Evolutionary conservation across 306 rosid genomes (phyloP).

Genomic region (Amphicarpaea edgeworthii): DNA sequence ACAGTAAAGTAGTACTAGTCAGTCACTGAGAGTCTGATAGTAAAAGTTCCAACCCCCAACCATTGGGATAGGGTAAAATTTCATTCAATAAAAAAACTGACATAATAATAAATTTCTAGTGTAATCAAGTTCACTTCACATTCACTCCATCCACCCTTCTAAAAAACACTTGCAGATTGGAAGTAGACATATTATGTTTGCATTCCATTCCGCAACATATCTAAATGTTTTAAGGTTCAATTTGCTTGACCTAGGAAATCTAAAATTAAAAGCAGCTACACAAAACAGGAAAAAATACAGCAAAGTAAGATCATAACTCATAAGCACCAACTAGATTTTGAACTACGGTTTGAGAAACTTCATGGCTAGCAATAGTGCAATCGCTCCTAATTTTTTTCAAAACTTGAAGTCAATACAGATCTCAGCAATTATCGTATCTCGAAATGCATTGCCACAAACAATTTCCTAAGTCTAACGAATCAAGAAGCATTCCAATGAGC

Average conservation of each 20-base stretch:
- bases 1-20: constrained; percentile 12
- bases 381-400: background rate
- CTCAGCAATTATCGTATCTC: constrained; percentile 19
- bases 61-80: constrained; percentile 5
- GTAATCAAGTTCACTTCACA: constrained; percentile 16
- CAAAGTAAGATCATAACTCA: constrained; percentile 10
- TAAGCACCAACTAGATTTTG: constrained; percentile 9
- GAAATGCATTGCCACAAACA: constrained; percentile 14
- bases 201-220: constrained; percentile 6
- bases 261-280: constrained; percentile 29
- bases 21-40: background rate
- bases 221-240: constrained; percentile 19
- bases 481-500: background rate
- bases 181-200: background rate
- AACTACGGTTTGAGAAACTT: constrained; percentile 17
- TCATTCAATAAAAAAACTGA: constrained; percentile 17
- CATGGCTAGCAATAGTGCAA: constrained; percentile 9
- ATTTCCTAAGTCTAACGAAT: background rate
- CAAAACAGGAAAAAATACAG: background rate
- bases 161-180: constrained; percentile 17
- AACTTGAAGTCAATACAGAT: constrained; percentile 13
- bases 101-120: background rate
- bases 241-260: constrained; percentile 30
- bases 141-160: constrained; percentile 8
- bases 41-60: constrained; percentile 15